A percentile compares a stretch with the other conserved stretches of the same genome.
Conservation (phyloP, 1,284 basidiomycete genomes). For the Thecaphora frezii region DNA sequence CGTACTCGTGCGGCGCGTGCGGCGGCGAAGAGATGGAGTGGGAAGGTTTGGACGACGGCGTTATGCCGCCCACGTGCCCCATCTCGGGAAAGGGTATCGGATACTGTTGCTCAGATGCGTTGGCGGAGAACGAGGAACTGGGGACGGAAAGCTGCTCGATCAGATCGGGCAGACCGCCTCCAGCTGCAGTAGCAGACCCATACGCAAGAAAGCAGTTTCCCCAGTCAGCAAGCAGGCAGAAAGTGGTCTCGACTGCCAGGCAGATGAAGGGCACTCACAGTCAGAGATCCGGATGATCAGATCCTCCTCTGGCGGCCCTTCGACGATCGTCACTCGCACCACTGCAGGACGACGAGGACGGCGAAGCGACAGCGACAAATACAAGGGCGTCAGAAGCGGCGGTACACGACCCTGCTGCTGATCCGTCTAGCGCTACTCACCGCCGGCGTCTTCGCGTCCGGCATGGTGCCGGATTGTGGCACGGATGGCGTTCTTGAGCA, state of each 20-base stretch:
- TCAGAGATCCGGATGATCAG: slow-evolving; percentile 55
- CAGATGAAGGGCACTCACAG: not conserved
- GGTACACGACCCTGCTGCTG: too few species aligned
- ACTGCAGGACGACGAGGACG: not conserved
- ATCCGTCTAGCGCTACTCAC: too few species aligned
- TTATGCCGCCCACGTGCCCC: slow-evolving; percentile 24
- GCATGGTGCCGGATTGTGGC: slow-evolving; percentile 42
- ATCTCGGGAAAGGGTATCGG: slow-evolving; percentile 31
- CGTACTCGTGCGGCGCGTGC: not conserved
- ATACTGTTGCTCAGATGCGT: slow-evolving; percentile 15
- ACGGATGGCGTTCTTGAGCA: slow-evolving; percentile 72
- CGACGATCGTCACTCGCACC: slow-evolving; percentile 53
- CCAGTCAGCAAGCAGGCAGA: too few species aligned
- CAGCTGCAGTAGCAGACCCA: too few species aligned
- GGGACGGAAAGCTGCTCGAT: slow-evolving; percentile 16
- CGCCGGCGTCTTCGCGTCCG: slow-evolving; percentile 10
- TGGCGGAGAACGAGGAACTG: slow-evolving; percentile 1
- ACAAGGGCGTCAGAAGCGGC: not conserved
- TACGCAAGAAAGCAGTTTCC: too few species aligned
- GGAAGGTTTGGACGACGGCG: slow-evolving; percentile 1
- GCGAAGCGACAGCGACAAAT: slow-evolving; percentile 3
- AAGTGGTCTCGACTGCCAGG: too few species aligned
- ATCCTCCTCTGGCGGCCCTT: slow-evolving; percentile 51
- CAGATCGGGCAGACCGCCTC: slow-evolving; percentile 38
- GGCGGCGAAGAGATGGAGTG: not conserved